A percentile compares a stretch with the other conserved stretches of the same genome.
Conservation (phyloP, 805 yeast genomes). For the Myxozyma geophila region DNA sequence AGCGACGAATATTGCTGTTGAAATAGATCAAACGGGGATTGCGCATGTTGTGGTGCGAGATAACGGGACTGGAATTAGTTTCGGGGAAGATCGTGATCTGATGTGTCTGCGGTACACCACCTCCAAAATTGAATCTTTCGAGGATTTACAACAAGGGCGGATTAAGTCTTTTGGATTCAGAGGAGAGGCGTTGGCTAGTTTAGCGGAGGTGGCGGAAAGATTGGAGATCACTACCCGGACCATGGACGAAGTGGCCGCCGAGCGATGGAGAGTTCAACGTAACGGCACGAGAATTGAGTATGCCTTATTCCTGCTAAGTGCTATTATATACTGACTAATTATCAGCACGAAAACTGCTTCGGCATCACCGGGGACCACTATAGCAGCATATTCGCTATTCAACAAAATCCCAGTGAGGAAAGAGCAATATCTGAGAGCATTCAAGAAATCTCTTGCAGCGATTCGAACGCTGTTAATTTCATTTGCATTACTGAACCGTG, state of each 20-base stretch:
- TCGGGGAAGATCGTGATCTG: constrained; percentile 63
- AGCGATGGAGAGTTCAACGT: constrained; percentile 61
- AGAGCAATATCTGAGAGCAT: constrained; percentile 55
- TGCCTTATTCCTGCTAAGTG: constrained; percentile 46
- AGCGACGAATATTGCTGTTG: constrained; percentile 31
- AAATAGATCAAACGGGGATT: constrained; percentile 31
- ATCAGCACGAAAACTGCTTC: constrained; percentile 60
- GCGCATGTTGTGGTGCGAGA: constrained; percentile 57
- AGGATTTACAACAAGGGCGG: constrained; percentile 56
- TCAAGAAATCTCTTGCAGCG: constrained; percentile 66
- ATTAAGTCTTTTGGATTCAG: constrained; percentile 80
- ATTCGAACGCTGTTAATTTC: constrained; percentile 64
- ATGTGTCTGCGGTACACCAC: constrained; percentile 85
- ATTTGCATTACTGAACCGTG: constrained; percentile 20
- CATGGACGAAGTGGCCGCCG: constrained; percentile 59
- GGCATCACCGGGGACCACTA: constrained; percentile 74
- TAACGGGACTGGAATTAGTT: constrained; percentile 69
- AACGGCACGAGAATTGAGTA: constrained; percentile 49
- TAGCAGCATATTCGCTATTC: constrained; percentile 74
- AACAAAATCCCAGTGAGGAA: constrained; percentile 75
- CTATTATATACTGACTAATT: constrained; percentile 41
- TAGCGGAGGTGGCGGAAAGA: constrained; percentile 73
- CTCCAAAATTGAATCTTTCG: constrained; percentile 67
- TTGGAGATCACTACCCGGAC: constrained; percentile 71
- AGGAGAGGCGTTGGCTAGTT: constrained; percentile 85